Evolutionary conservation across 1,284 basidiomycete species (phyloP).

Genomic region (Cutaneotrichosporon sp.): DNA sequence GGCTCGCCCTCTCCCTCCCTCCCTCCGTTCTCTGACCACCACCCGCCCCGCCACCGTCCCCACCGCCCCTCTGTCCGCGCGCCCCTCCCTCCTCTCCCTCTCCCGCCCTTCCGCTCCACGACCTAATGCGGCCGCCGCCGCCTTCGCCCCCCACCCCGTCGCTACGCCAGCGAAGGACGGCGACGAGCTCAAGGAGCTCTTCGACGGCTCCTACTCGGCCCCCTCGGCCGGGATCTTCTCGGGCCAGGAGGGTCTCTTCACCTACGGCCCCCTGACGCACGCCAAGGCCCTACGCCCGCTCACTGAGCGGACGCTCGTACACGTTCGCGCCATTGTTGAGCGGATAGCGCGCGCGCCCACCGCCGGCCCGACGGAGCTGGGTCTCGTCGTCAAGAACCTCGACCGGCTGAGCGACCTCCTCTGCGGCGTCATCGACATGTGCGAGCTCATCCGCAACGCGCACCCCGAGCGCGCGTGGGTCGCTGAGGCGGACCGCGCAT

Average conservation of each 20-base stretch:
- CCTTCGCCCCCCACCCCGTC: not conserved
- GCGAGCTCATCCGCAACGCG: conserved; percentile 88
- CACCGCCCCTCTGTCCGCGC: not conserved
- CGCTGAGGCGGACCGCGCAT: conserved; percentile 78
- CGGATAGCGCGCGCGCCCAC: conserved; percentile 50
- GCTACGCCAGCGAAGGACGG: not conserved
- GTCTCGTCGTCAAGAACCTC: conserved; percentile 86
- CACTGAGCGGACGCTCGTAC: conserved; percentile 48
- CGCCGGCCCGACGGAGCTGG: conserved; percentile 61
- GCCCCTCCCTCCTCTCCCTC: not conserved
- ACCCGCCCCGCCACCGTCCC: not conserved
- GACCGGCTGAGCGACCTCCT: conserved; percentile 93
- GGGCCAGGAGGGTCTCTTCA: conserved; percentile 43
- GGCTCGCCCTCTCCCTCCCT: not conserved
- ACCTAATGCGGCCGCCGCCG: not conserved
- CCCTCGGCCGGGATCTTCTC: conserved; percentile 16
- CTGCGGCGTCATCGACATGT: conserved; percentile 94
- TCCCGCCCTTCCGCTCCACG: not conserved
- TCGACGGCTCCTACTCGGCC: conserved; percentile 20
- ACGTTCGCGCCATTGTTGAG: conserved; percentile 51
- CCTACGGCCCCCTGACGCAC: conserved; percentile 40
- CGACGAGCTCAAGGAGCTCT: conserved; percentile 20
- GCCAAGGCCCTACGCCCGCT: conserved; percentile 40
- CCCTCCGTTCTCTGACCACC: not conserved
- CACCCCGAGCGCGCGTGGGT: conserved; percentile 87